These are phyloP conservation scores for Cucurbitaria berberidis DNA, from an alignment of 2,329 filamentous ascomycete genomes.

Conservation along the genomic window DNA sequence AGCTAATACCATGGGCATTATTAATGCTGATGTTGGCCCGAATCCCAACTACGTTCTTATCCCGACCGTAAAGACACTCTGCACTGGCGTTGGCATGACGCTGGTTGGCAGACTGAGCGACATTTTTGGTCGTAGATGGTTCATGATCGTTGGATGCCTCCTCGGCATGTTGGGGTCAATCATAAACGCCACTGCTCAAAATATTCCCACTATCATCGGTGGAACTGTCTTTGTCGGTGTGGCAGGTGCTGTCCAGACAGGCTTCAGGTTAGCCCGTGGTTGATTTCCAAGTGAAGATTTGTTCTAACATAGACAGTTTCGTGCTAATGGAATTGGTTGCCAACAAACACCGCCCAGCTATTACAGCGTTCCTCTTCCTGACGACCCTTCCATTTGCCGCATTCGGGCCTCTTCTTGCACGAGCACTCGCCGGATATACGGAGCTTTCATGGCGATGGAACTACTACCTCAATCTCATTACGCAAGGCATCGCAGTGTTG, in stretches of 20 bases:
- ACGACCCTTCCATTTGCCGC: constrained; percentile 16
- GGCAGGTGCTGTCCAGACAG: constrained; percentile 15
- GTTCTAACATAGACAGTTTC: no score
- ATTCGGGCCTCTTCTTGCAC: constrained; percentile 17
- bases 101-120: constrained; percentile 4
- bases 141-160: constrained; percentile 16
- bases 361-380: constrained; percentile 19
- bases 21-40: constrained; percentile 16
- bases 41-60: constrained; percentile 23
- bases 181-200: constrained; percentile 13
- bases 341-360: constrained; percentile 17
- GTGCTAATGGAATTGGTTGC: constrained; percentile 21
- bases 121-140: constrained; percentile 19
- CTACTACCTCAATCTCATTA: constrained; percentile 18
- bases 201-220: constrained; percentile 19
- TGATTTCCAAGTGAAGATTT: no score
- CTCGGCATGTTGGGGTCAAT: constrained; percentile 18
- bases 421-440: constrained; percentile 6
- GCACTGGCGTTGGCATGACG: background rate
- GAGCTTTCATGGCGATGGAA: constrained; percentile 19
- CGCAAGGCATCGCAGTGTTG: constrained; percentile 10
- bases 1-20: background rate
- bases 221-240: constrained; percentile 21
- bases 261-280: constrained; percentile 10
- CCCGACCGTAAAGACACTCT: constrained; percentile 8